Percentiles rank a stretch among this genome's conserved stretches.
These are phyloP conservation scores for Colletotrichum destructivum DNA, from an alignment of 2,329 filamentous ascomycete species.

Conservation along the genomic window DNA sequence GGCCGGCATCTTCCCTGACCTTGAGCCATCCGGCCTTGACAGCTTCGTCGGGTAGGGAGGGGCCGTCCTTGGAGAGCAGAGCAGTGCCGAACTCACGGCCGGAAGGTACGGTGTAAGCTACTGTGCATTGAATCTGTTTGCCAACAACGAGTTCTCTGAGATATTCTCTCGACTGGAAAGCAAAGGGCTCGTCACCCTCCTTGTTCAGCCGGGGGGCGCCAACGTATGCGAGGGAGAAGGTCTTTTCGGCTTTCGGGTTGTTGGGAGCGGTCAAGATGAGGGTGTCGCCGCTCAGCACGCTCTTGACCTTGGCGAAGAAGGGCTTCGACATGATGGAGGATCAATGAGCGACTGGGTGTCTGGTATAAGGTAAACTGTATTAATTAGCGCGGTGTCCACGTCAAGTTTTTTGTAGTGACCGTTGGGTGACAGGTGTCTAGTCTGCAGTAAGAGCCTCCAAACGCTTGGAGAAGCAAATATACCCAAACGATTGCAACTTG, in stretches of 20 bases:
- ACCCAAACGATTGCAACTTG: neutral
- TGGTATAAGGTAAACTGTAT: slow-evolving; percentile 7
- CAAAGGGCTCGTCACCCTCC: slow-evolving; percentile 92
- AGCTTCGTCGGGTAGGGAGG: slow-evolving; percentile 83
- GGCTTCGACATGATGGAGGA: slow-evolving; percentile 63
- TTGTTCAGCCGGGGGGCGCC: slow-evolving; percentile 88
- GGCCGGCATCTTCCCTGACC: slow-evolving; percentile 92
- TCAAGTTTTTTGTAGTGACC: slow-evolving; percentile 15
- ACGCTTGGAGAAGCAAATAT: neutral
- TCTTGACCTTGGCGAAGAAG: slow-evolving; percentile 86
- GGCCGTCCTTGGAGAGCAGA: slow-evolving; percentile 80
- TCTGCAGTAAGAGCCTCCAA: too few species aligned
- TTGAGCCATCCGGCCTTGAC: slow-evolving; percentile 94
- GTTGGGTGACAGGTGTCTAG: slow-evolving; percentile 9
- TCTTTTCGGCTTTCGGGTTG: slow-evolving; percentile 87
- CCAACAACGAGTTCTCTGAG: slow-evolving; percentile 88
- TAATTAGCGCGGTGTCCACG: slow-evolving; percentile 17
- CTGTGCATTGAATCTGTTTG: slow-evolving; percentile 87
- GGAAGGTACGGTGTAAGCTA: slow-evolving; percentile 89
- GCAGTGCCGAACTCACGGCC: slow-evolving; percentile 91
- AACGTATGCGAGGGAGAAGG: slow-evolving; percentile 92
- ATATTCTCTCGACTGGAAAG: slow-evolving; percentile 95
- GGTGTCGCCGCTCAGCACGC: slow-evolving; percentile 93
- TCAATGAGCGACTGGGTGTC: slow-evolving; percentile 37
- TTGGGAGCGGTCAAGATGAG: slow-evolving; percentile 85